Evolutionary conservation across 2,329 filamentous ascomycete species (phyloP), one percentile per base, ranked within the genome.

Genomic region (Alternaria postmessia): DNA sequence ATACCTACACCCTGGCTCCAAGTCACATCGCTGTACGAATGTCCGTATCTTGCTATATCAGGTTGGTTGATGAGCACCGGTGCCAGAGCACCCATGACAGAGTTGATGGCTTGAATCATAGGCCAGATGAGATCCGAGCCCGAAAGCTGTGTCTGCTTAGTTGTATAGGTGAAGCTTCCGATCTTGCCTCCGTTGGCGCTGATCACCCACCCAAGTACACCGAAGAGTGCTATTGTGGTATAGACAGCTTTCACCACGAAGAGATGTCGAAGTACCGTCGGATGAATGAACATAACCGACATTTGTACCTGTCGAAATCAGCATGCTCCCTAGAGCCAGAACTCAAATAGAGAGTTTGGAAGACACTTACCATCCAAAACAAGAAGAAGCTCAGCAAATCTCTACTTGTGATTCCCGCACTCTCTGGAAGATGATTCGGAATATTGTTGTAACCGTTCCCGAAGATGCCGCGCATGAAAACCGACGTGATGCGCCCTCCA

Each of bases 341-440:
- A 34, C 32, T 34, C 32, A 34, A 34, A n/a, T 30, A 16, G 14
- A 22, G 32, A 16, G 39, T 32, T 5, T 9, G 34, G 11, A 44
- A 6, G 46, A 2, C 22, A 42, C 63, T 32, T 32, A 65, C 61
- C 39, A 66, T 63, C 66, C 68, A 73, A 51, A 63, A 72, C 3
- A 74, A 56, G 38, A 73, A 68, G 56, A 71, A 67, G 43, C 67
- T 56, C 44, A 49, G 30, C 44, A 56, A 7, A 20, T 56, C 53
- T 30, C 70, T 62, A 6, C 71, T 78, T 0, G 76, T 78, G 34
- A 79, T 75, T n/a, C 79, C 78, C n/a, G 78, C 77, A 43, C 65
- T 77, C 5, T 68, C 73, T 0, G 82, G 79, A 8, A 85, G 74
- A 30, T 80, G 81, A 62, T 85, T 83, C 16, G 77, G 76, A 59